A percentile compares a stretch with the other conserved stretches of the same genome.
These are phyloP conservation scores for Penicillium lividum DNA, from an alignment of 495 filamentous ascomycete genomes.

Conservation along the genomic window DNA sequence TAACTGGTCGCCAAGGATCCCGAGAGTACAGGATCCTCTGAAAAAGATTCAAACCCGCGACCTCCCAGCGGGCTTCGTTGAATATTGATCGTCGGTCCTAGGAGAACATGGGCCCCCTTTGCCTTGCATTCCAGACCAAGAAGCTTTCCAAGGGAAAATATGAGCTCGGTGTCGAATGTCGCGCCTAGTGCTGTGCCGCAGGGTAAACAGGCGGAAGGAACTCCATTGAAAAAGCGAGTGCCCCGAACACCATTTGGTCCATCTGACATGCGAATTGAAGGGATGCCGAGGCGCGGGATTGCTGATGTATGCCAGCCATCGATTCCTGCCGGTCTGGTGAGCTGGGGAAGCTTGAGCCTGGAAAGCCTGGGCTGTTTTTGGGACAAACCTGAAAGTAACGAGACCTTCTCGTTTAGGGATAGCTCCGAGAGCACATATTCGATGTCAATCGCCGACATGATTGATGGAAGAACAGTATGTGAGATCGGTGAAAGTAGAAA, in stretches of 20 bases:
- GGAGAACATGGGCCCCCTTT: slow-evolving; percentile 58
- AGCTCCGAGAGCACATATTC: slow-evolving; percentile 8
- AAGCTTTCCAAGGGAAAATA: slow-evolving; percentile 52
- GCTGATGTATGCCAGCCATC: slow-evolving; percentile 73
- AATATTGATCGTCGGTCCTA: slow-evolving; percentile 73
- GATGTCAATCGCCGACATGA: slow-evolving; percentile 1
- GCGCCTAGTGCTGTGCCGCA: slow-evolving; percentile 64
- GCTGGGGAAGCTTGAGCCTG: background rate
- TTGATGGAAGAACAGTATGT: background rate
- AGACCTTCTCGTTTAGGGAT: slow-evolving; percentile 11
- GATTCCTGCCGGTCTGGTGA: slow-evolving; percentile 41
- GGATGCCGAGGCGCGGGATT: slow-evolving; percentile 63
- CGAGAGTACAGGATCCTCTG: slow-evolving; percentile 68
- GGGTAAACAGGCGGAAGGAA: slow-evolving; percentile 57
- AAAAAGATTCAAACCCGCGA: slow-evolving; percentile 70
- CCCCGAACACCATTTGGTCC: slow-evolving; percentile 63
- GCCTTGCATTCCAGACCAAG: slow-evolving; percentile 32
- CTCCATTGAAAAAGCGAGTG: slow-evolving; percentile 10
- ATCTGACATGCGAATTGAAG: slow-evolving; percentile 65
- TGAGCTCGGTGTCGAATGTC: slow-evolving; percentile 62
- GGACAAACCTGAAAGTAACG: slow-evolving; percentile 9
- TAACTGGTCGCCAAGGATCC: slow-evolving; percentile 62
- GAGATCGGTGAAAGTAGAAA: background rate
- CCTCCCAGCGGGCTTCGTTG: slow-evolving; percentile 60
- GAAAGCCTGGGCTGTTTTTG: background rate